Evolutionary conservation across 352 stramenopile genomes (phyloP).

Genomic region (Phytophthora tentaculata): DNA sequence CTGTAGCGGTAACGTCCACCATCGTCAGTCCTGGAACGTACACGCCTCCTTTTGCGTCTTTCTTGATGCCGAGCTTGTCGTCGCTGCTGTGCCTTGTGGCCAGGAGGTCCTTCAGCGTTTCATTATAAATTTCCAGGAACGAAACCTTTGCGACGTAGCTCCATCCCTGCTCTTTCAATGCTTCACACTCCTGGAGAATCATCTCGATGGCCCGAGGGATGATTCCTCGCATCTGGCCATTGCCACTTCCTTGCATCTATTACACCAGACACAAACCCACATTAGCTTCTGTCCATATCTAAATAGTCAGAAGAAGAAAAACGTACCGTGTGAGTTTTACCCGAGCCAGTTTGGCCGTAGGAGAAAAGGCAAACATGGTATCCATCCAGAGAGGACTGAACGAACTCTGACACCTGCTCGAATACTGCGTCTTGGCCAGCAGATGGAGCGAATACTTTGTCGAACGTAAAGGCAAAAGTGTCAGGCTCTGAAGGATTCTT

Average conservation of each 20-base stretch:
- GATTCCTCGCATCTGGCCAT: conserved; percentile 96
- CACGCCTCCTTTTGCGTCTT: conserved; percentile 68
- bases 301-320: neutral
- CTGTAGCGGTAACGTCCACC: conserved; percentile 54
- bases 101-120: conserved; percentile 98
- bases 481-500: conserved; percentile 61
- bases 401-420: conserved; percentile 97
- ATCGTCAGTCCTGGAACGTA: conserved; percentile 69
- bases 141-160: conserved; percentile 95
- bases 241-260: conserved; percentile 97
- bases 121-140: conserved; percentile 99
- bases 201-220: conserved; percentile 98
- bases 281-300: conserved; percentile 2
- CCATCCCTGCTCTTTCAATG: conserved; percentile 88
- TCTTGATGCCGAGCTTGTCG: conserved; percentile 76
- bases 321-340: conserved; percentile 93
- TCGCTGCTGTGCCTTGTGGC: conserved; percentile 55
- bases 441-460: conserved; percentile 96
- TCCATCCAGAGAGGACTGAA: conserved; percentile 97
- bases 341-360: conserved; percentile 94
- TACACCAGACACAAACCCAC: neutral
- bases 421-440: conserved; percentile 96
- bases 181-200: conserved; percentile 81
- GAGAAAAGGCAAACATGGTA: conserved; percentile 97
- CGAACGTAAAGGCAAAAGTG: conserved; percentile 93